A percentile compares a stretch with the other conserved stretches of the same genome.
These are phyloP conservation scores for Ustilago esculenta DNA, from an alignment of 1,284 basidiomycete genomes.

Conservation along the genomic window DNA sequence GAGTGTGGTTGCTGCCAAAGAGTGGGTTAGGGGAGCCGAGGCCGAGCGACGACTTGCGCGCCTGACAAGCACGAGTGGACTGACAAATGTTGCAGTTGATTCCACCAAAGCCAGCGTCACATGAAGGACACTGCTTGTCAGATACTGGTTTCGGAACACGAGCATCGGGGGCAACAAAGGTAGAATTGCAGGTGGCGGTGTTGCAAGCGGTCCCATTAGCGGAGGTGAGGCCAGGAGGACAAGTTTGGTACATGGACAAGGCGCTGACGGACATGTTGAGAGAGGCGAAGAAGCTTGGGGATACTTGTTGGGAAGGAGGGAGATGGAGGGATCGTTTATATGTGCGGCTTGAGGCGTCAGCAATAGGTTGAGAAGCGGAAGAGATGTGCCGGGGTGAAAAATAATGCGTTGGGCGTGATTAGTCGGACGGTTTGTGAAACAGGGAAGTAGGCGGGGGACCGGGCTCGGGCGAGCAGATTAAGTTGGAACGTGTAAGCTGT, in stretches of 20 bases:
- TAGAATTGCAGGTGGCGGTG: conserved; percentile 51
- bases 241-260: conserved; percentile 43
- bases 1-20: conserved; percentile 31
- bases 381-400: too few relatives aligned
- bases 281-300: background rate
- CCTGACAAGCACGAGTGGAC: conserved; percentile 41
- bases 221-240: conserved; percentile 50
- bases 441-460: background rate
- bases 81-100: conserved; percentile 60
- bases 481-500: too few relatives aligned
- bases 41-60: conserved; percentile 25
- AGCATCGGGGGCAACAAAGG: conserved; percentile 37
- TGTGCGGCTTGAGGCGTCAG: background rate
- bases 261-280: conserved; percentile 41
- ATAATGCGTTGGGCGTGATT: too few relatives aligned
- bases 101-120: conserved; percentile 51
- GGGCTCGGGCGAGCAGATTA: too few relatives aligned
- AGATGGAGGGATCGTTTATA: background rate
- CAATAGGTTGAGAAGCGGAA: background rate
- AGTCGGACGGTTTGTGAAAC: background rate
- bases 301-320: background rate
- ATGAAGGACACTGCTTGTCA: conserved; percentile 33
- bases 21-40: conserved; percentile 18
- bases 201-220: conserved; percentile 46
- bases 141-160: conserved; percentile 38